phyloP scores from a whole-genome alignment of 2,329 filamentous ascomycete species.

The Chaetomium sp. region DNA sequence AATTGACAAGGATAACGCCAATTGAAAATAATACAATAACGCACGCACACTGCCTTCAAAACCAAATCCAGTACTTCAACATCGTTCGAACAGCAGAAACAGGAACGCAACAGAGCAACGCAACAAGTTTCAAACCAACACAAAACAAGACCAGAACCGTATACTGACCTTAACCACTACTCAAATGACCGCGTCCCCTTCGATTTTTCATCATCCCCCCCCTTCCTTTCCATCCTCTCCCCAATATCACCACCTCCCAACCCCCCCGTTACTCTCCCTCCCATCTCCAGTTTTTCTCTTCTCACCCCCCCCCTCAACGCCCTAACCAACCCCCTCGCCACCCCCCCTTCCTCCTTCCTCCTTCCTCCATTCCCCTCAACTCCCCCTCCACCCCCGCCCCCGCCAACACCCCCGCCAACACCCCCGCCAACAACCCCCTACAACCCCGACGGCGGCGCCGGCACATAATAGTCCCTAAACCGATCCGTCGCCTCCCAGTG shows the following conservation, averaged over 20 bases:
- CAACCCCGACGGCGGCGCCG: conserved; percentile 41
- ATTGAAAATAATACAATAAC: too few species aligned
- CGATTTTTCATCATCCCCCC: background rate
- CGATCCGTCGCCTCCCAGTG: conserved; percentile 64
- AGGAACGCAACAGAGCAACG: too few species aligned
- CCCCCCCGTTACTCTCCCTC: background rate
- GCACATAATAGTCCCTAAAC: conserved; percentile 72
- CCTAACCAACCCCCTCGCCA: background rate
- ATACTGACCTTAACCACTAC: too few species aligned
- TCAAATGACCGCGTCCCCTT: too few species aligned
- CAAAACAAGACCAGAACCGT: too few species aligned
- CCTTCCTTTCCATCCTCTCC: background rate
- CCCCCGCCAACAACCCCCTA: background rate
- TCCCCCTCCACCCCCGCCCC: background rate
- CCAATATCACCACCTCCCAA: background rate
- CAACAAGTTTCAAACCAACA: too few species aligned
- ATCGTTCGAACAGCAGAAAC: too few species aligned
- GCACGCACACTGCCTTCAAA: too few species aligned
- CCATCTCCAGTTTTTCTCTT: background rate
- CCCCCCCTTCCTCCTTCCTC: too few species aligned
- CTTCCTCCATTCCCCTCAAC: background rate
- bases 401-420: background rate
- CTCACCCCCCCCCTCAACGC: background rate
- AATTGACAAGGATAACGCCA: too few species aligned
- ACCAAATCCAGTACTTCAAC: too few species aligned